Base-by-base conservation (phyloP, 208 protist genomes). In the Leishmania lainsoni region DNA sequence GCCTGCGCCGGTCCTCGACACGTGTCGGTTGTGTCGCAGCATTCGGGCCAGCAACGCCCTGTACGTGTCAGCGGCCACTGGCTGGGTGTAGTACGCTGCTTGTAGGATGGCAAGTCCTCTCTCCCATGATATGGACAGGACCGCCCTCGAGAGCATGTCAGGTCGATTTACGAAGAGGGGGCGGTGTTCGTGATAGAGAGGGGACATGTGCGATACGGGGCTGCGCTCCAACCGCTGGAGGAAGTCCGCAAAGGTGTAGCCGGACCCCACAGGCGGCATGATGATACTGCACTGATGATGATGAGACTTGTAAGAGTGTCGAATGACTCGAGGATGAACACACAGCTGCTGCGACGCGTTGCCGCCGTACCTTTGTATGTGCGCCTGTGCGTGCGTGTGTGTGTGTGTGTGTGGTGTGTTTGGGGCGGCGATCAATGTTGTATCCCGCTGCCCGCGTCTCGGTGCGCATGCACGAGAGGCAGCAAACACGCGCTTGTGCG, bases 241-340 rank as follows among this genome's bases (percentile, higher is more conserved):
- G 78, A 97, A 97, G 81, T 96, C 94, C 66, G 89, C 87, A 42
- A 97, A 94, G 49, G 94, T 96, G 87, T 96, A 97, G 26, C 86
- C 81, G 9, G 90, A 92, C 16, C 70, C 81, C 0, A 91, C 52
- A 14, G 89, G 71, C 22, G 93, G 93, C 90, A 95, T 94, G 32
- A 76, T 78, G 71, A 12, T 22, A 49, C 14, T 61, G 10, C 26
- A 29, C 2, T 29, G 17, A 58, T 32, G 75, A 52, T 22, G 59
- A 26, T 17, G 16, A 65, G 5, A 68, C 16, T 52, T 1, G 52
- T 10, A 79, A 45, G 39, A 72, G 45, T 26, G 42, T 3, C 52
- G 3, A 29, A 9, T 48, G 39, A 32, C 68, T 52, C 26, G 16
- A 32, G 3, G 45, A 42, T 1, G 42, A n/a, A 0, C 42, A 72